Evolutionary conservation across 352 stramenopile species (phyloP), one percentile per base, ranked within the genome.

Genomic region (Phytophthora fragariae): DNA sequence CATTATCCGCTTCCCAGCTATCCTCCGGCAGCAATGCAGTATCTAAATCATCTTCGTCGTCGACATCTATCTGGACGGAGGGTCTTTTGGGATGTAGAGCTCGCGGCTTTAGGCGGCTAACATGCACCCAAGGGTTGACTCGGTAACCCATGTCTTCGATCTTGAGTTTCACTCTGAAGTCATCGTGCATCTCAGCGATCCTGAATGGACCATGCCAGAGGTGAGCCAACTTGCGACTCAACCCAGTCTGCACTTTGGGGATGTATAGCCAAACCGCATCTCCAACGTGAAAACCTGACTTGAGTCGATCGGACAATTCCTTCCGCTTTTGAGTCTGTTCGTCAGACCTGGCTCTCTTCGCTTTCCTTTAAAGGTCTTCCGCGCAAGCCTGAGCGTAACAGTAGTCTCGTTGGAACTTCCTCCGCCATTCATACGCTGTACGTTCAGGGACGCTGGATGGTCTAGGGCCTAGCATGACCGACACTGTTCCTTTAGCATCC

Each of bases 401-500:
- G 8, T 55, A 37, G 11, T 59, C 33, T 11, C 59, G 59, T 6
- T 57, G 59, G 10, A 65, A 10, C 31, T 53, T 47, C 10, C 57
- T 3, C 8, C 61, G n/a, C 61, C 61, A 53, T 17, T 68, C 61
- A 19, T 68, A 60, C 0, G 35, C 61, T 1, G 49, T 37, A 10
- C 31, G 12, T 21, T 31, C 33, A 9, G 53, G 19, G 12, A 68
- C 2, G 9, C 53, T 52, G 6, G 33, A 35, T 2, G 61, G 61
- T 0, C 19, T 12, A 0, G 29, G 21, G 0, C 47, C 49, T 1
- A 60, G 21, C 49, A 67, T 52, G 2, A 49, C 60, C 7, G 57
- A 15, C 1, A 60, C 21, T 0, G 68, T 79, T 0, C 47, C 33
- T 6, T 59, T 44, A 2, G 68, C 17, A 5, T 74, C 68, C 73